A percentile compares a stretch with the other conserved stretches of the same genome.
phyloP scores from a whole-genome alignment of 2,329 filamentous ascomycete genomes.

The Xylaria hypoxylon region DNA sequence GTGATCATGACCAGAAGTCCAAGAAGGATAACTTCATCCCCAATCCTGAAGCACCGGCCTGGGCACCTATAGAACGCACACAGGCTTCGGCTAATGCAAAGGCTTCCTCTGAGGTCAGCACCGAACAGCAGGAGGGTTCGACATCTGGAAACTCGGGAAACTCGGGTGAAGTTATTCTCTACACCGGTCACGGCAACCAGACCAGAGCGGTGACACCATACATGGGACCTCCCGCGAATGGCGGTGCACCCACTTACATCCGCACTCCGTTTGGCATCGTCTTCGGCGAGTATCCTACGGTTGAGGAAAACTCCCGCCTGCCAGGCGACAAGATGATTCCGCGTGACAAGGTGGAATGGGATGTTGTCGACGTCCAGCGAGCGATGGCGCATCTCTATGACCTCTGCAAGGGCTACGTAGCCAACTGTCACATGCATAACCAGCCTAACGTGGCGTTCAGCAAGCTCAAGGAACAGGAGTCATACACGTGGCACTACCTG shows the following conservation, averaged over 20 bases:
- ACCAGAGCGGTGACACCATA: conserved; percentile 32
- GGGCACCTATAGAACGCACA: conserved; percentile 33
- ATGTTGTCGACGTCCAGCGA: conserved; percentile 42
- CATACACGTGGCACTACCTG: conserved; percentile 47
- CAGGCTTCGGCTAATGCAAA: background rate
- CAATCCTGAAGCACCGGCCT: conserved; percentile 44
- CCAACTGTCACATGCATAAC: conserved; percentile 41
- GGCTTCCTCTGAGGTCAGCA: background rate
- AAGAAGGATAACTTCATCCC: conserved; percentile 35
- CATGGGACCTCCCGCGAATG: background rate
- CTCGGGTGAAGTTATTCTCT: conserved; percentile 37
- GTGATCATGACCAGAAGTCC: conserved; percentile 9
- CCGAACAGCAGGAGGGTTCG: conserved; percentile 18
- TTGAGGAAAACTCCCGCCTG: conserved; percentile 35
- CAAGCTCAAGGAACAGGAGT: conserved; percentile 39
- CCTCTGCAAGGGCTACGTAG: conserved; percentile 48
- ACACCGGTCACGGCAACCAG: conserved; percentile 32
- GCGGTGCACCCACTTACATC: conserved; percentile 22
- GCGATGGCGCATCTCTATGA: conserved; percentile 46
- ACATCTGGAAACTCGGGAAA: conserved; percentile 28
- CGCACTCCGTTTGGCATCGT: conserved; percentile 37
- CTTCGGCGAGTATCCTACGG: conserved; percentile 34
- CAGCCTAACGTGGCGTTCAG: conserved; percentile 38
- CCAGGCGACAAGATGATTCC: conserved; percentile 40
- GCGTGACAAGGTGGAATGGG: conserved; percentile 45